Base-by-base conservation (phyloP, 75 land plant species). In the Cupressus sempervirens region DNA sequence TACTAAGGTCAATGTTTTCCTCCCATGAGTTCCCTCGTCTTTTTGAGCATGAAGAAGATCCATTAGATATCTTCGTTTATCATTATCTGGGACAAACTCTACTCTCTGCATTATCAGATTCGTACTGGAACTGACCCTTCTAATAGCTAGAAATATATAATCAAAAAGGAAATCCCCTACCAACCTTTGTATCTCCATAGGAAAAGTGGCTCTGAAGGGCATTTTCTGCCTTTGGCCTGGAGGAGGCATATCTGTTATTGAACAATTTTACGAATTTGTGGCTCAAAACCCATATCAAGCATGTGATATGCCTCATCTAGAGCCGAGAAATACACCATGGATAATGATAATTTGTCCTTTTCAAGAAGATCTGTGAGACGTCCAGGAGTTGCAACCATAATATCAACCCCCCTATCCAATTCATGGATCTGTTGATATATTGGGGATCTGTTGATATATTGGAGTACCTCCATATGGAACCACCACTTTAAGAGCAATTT, bases 281-380 rank as follows among this genome's bases (percentile, higher is more conserved):
- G 98, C 88, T 96, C 98, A 88, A 96, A 96, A 72, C 98, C 98
- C 98, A 96, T 96, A 88, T 96, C 98, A 50, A 96, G 88, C 98
- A 96, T 96, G 41, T 97, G 90, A 84, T 97, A 98, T 58, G 99
- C 99, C 86, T 97, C 99, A 86, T 97, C 99, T 80, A 97, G 91
- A 72, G 99, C 93, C 88, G 95, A 88, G 80, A 94, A 97, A 50
- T 91, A 87, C 7, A 97, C 89, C 94, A 92, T 93, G 67, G 92
- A 90, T 76, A 95, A 83, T 45, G 99, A 97, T 16, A 97, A 93
- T 86, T 94, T 88, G 35, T 93, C 99, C 88, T 98, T 90, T 88
- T 95, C 97, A 76, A 97, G 87, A 76, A 97, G 84, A 89, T 97
- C 99, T 4, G 92, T 92, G 76, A 96, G 85, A 20, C 98, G 87